phyloP scores from a whole-genome alignment of 2,329 filamentous ascomycete genomes.

The Arthrobotrys entomopaga region DNA sequence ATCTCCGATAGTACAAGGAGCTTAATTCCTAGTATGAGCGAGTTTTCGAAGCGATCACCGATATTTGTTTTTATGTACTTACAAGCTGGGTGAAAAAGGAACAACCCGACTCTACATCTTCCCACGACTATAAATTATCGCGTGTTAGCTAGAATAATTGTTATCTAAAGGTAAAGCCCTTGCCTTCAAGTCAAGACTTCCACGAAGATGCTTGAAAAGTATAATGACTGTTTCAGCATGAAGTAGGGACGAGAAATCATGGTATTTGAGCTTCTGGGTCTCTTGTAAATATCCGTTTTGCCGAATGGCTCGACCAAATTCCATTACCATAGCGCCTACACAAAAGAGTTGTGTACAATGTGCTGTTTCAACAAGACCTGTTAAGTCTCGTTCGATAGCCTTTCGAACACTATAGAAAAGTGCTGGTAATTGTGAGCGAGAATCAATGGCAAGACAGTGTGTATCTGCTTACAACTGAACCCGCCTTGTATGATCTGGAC shows the following conservation, averaged over 20 bases:
- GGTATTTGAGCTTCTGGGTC: conserved; percentile 59
- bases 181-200: conserved; percentile 80
- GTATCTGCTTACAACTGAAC: conserved; percentile 75
- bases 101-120: conserved; percentile 85
- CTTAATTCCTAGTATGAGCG: conserved; percentile 2
- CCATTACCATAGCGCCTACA: conserved; percentile 82
- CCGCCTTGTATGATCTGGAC: conserved; percentile 93
- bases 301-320: conserved; percentile 83
- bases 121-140: conserved; percentile 65
- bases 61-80: conserved; percentile 47
- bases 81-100: conserved; percentile 90
- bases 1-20: conserved; percentile 92
- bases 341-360: conserved; percentile 92
- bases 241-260: conserved; percentile 79
- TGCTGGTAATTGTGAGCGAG: conserved; percentile 1
- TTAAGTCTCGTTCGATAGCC: conserved; percentile 87
- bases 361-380: conserved; percentile 76
- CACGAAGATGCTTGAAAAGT: conserved; percentile 83
- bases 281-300: conserved; percentile 68
- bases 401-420: conserved; percentile 83
- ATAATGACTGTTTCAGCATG: conserved; percentile 96
- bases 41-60: background rate
- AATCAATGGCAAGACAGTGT: conserved; percentile 60
- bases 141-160: background rate
- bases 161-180: conserved; percentile 61